phyloP scores from a whole-genome alignment of 1,284 basidiomycete species.

The Entoloma clypeatum region DNA sequence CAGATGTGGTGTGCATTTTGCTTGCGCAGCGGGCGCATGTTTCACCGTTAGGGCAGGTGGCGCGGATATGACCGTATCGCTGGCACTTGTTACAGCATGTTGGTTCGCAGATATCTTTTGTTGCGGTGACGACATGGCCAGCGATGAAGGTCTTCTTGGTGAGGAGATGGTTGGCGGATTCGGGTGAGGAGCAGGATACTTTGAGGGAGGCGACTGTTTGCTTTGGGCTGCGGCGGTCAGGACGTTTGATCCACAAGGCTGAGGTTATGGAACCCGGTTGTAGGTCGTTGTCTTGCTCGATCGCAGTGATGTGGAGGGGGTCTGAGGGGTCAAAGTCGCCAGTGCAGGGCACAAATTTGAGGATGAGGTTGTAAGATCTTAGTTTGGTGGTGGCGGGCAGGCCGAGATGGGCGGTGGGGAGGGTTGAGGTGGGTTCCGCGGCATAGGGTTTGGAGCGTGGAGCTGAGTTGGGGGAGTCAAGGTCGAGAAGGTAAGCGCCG shows the following conservation, averaged over 20 bases:
- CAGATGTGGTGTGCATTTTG: no score
- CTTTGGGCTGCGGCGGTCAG: background rate
- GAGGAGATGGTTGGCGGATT: background rate
- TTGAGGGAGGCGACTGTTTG: background rate
- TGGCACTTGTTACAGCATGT: background rate
- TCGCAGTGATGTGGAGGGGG: background rate
- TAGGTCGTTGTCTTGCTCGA: background rate
- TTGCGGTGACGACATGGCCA: background rate
- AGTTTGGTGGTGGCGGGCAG: background rate
- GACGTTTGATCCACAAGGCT: background rate
- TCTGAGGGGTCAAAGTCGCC: background rate
- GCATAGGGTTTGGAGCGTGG: no score
- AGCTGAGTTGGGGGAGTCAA: no score
- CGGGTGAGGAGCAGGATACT: background rate
- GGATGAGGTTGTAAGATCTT: constrained; percentile 1
- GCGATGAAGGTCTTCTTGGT: background rate
- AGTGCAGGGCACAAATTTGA: background rate
- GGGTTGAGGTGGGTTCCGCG: no score
- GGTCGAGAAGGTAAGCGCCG: no score
- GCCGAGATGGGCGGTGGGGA: no score
- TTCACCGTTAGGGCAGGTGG: background rate
- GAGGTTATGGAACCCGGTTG: background rate
- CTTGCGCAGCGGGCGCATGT: background rate
- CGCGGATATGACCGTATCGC: background rate
- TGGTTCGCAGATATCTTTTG: background rate